phyloP scores from a whole-genome alignment of 371 early-diverging fungal species.

The Dichotomocladium elegans region DNA sequence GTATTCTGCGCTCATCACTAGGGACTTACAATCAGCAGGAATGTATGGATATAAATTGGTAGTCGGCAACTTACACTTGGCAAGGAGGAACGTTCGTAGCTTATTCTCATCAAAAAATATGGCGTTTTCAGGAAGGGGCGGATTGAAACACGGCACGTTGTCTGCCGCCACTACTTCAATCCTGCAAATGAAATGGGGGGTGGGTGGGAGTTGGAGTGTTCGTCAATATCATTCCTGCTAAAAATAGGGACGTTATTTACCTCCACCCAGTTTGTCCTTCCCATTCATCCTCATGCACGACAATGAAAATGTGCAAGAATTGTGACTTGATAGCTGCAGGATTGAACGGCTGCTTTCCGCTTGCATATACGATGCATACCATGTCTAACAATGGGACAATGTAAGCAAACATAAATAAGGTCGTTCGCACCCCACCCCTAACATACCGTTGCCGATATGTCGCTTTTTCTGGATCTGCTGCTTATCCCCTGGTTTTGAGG shows the following conservation, averaged over 20 bases:
- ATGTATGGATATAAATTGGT: background rate
- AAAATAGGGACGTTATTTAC: too few relatives aligned
- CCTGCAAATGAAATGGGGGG: slow-evolving; percentile 10
- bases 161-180: slow-evolving; percentile 55
- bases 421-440: background rate
- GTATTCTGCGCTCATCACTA: slow-evolving; percentile 76
- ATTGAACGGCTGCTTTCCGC: slow-evolving; percentile 62
- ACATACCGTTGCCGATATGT: slow-evolving; percentile 80
- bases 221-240: background rate
- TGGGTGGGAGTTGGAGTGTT: background rate
- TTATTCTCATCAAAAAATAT: slow-evolving; percentile 51
- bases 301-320: slow-evolving; percentile 73
- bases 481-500: slow-evolving; percentile 64
- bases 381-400: slow-evolving; percentile 50
- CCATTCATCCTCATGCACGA: slow-evolving; percentile 54
- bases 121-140: slow-evolving; percentile 58
- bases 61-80: slow-evolving; percentile 62
- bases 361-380: slow-evolving; percentile 70
- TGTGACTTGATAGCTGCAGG: slow-evolving; percentile 71
- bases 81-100: slow-evolving; percentile 56
- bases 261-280: slow-evolving; percentile 35
- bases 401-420: background rate
- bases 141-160: slow-evolving; percentile 69
- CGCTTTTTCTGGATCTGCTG: slow-evolving; percentile 84
- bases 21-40: background rate